A percentile compares a stretch with the other conserved stretches of the same genome.
Conservation (phyloP, 129 eudicot genomes). For the Chrysanthemum lavandulifolium region DNA sequence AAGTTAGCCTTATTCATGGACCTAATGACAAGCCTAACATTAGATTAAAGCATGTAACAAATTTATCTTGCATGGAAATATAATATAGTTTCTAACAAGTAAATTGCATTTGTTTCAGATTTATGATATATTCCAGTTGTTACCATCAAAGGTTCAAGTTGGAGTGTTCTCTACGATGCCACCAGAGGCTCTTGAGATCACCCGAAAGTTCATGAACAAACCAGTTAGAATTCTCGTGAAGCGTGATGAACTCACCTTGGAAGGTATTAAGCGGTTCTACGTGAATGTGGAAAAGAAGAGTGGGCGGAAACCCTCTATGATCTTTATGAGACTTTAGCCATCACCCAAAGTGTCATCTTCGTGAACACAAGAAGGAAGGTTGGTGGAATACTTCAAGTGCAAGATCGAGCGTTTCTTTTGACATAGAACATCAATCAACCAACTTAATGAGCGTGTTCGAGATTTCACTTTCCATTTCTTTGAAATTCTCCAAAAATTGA, state of each 20-base stretch:
- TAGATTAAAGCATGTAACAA: too few species aligned
- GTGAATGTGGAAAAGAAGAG: conserved; percentile 78
- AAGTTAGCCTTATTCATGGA: too few species aligned
- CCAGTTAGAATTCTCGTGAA: conserved; percentile 66
- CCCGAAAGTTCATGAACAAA: conserved; percentile 69
- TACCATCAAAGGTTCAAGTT: conserved; percentile 67
- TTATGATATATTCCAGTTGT: conserved; percentile 58
- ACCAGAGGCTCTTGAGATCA: conserved; percentile 68
- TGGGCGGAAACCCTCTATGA: conserved; percentile 75
- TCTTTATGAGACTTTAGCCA: conserved; percentile 68
- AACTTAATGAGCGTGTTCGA: too few species aligned
- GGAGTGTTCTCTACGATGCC: conserved; percentile 80
- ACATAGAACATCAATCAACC: too few species aligned
- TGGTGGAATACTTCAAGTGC: too few species aligned
- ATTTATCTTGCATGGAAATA: too few species aligned
- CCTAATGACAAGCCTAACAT: too few species aligned
- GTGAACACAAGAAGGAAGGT: conserved; percentile 81
- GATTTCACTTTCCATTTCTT: too few species aligned
- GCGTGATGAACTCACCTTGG: conserved; percentile 66
- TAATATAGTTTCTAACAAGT: neutral
- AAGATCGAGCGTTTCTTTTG: too few species aligned
- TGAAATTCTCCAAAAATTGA: too few species aligned
- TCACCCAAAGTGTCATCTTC: conserved; percentile 77
- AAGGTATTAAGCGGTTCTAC: conserved; percentile 66
- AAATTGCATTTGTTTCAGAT: conserved; percentile 33